phyloP scores from a whole-genome alignment of 257 asterid genomes.

The Forsythia suspensa region DNA sequence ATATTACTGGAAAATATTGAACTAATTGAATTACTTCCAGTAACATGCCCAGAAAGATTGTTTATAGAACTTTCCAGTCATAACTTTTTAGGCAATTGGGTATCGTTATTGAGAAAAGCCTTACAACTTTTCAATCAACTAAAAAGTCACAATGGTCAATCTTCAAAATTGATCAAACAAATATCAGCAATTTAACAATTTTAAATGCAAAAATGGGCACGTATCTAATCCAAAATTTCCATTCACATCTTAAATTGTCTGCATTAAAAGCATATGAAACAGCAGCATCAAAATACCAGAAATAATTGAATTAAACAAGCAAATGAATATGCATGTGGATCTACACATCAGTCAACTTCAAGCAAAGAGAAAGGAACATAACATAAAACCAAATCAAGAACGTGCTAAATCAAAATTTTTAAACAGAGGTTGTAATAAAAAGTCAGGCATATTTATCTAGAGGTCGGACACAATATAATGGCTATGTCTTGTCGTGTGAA shows the following conservation, averaged over 20 bases:
- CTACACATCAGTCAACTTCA: not conserved
- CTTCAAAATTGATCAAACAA: slow-evolving; percentile 12
- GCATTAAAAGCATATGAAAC: not conserved
- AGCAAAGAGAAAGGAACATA: not conserved
- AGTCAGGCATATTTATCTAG: not conserved
- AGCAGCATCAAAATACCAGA: not conserved
- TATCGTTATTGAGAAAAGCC: slow-evolving; percentile 30
- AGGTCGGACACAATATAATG: too few species aligned
- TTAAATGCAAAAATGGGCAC: not conserved
- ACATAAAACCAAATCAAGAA: not conserved
- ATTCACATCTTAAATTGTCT: slow-evolving; percentile 3
- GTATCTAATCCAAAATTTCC: not conserved
- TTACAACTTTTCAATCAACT: slow-evolving; percentile 18
- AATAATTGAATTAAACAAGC: not conserved
- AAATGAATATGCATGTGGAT: slow-evolving; percentile 1
- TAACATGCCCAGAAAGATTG: slow-evolving; percentile 41
- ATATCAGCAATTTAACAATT: not conserved
- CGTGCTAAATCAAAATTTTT: not conserved
- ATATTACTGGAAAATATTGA: slow-evolving; percentile 33
- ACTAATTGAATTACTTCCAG: slow-evolving; percentile 30
- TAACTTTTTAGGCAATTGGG: slow-evolving; percentile 34
- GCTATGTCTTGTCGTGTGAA: too few species aligned
- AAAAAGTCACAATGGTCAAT: slow-evolving; percentile 9
- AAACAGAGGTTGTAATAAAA: not conserved
- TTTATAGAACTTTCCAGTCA: slow-evolving; percentile 41